Conservation (phyloP, 495 filamentous ascomycete species). For the Penicillium pancosmium region DNA sequence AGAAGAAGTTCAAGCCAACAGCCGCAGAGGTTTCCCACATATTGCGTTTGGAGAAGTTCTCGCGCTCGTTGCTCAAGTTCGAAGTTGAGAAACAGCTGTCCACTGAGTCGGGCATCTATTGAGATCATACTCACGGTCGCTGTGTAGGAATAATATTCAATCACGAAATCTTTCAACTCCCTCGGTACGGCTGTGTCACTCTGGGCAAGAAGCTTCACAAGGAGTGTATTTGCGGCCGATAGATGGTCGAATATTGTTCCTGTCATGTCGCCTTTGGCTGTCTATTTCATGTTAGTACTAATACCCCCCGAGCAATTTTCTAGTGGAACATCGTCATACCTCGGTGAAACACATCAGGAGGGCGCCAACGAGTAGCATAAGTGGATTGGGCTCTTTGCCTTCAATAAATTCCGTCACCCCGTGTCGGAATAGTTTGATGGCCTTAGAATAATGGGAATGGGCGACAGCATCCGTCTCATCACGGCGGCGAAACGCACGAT, state of each 20-base stretch:
- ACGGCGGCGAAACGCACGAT: slow-evolving; percentile 38
- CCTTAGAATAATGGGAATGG: slow-evolving; percentile 39
- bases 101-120: slow-evolving; percentile 38
- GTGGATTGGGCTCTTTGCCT: slow-evolving; percentile 39
- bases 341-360: slow-evolving; percentile 46
- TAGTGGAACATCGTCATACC: slow-evolving; percentile 17
- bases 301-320: not conserved
- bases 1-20: slow-evolving; percentile 42
- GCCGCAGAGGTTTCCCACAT: slow-evolving; percentile 41
- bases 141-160: slow-evolving; percentile 45
- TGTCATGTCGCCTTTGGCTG: slow-evolving; percentile 43
- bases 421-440: slow-evolving; percentile 35
- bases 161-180: slow-evolving; percentile 43
- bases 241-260: slow-evolving; percentile 44
- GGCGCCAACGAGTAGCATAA: slow-evolving; percentile 40
- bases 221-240: slow-evolving; percentile 35
- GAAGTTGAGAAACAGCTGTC: slow-evolving; percentile 38
- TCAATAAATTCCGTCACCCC: slow-evolving; percentile 41
- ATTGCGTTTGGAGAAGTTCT: slow-evolving; percentile 30
- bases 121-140: slow-evolving; percentile 49
- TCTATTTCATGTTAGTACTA: slow-evolving; percentile 18
- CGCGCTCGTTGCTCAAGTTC: slow-evolving; percentile 41
- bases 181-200: slow-evolving; percentile 37
- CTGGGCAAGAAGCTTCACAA: slow-evolving; percentile 35
- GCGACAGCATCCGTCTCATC: slow-evolving; percentile 40